Evolutionary conservation across 345 rosid species (phyloP).

Genomic region (Limnanthes douglasii): DNA sequence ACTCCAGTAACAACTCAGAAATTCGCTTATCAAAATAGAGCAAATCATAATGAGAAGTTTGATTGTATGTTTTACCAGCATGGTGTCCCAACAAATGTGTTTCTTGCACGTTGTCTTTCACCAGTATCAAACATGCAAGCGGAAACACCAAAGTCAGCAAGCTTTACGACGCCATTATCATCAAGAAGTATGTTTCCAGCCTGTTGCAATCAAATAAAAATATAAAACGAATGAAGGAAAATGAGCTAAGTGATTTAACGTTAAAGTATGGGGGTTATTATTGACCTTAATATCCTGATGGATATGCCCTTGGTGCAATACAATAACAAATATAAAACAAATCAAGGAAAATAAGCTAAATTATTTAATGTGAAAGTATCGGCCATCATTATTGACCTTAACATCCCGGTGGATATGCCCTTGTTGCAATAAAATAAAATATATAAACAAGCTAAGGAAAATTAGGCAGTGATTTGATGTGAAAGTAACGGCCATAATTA

Average conservation of each 20-base stretch:
- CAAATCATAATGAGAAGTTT: no score
- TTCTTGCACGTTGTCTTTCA: slow-evolving; percentile 90
- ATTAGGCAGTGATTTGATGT: no score
- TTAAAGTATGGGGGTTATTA: no score
- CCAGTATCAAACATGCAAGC: slow-evolving; percentile 98
- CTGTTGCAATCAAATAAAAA: no score
- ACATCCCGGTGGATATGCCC: slow-evolving; percentile 99
- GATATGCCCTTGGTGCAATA: no score
- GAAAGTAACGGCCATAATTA: no score
- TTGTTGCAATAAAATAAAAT: no score
- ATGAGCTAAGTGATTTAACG: no score
- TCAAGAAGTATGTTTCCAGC: slow-evolving; percentile 97
- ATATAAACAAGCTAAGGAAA: slow-evolving; percentile 5
- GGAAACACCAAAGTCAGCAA: slow-evolving; percentile 97
- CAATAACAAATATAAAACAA: no score
- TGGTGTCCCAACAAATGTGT: slow-evolving; percentile 97
- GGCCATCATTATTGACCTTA: slow-evolving; percentile 73
- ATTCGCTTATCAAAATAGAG: background rate
- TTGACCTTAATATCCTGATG: no score
- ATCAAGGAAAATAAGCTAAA: no score
- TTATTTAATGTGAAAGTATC: no score
- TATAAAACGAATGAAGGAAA: slow-evolving; percentile 5
- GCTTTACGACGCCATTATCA: slow-evolving; percentile 67
- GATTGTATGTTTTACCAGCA: slow-evolving; percentile 99
- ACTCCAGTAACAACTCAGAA: background rate